These are phyloP conservation scores for Gossypium bickii DNA, from an alignment of 345 rosid genomes.

Conservation along the genomic window DNA sequence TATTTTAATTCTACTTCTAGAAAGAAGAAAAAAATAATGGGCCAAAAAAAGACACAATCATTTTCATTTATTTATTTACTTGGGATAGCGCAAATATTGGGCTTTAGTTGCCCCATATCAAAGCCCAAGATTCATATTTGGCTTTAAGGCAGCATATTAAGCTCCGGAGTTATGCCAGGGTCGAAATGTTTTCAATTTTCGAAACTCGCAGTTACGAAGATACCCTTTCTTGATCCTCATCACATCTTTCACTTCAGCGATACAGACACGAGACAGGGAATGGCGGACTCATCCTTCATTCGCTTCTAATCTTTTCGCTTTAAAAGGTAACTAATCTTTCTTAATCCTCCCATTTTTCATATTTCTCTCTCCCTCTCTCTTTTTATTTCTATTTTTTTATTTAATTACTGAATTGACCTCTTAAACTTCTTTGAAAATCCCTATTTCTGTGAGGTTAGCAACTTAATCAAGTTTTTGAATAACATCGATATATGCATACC, in stretches of 20 bases:
- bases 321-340: neutral
- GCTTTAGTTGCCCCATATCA: conserved; percentile 32
- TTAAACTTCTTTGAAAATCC: neutral
- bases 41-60: no score
- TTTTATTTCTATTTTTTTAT: neutral
- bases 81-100: no score
- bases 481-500: neutral
- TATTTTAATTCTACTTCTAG: no score
- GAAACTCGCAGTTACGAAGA: neutral
- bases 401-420: neutral
- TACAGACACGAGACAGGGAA: neutral
- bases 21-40: no score
- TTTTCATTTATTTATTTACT: no score
- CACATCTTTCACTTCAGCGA: neutral
- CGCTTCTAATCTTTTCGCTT: conserved; percentile 1
- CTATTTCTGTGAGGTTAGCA: neutral
- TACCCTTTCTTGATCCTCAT: conserved; percentile 6
- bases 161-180: neutral
- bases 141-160: neutral
- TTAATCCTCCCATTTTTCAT: neutral
- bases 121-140: neutral
- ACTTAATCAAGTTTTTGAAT: neutral
- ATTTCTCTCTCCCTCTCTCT: neutral
- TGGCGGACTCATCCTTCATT: neutral
- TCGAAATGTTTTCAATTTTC: neutral